Evolutionary conservation across 805 yeast genomes (phyloP), one percentile per base, ranked within the genome.

Genomic region (Lipomyces japonicus): DNA sequence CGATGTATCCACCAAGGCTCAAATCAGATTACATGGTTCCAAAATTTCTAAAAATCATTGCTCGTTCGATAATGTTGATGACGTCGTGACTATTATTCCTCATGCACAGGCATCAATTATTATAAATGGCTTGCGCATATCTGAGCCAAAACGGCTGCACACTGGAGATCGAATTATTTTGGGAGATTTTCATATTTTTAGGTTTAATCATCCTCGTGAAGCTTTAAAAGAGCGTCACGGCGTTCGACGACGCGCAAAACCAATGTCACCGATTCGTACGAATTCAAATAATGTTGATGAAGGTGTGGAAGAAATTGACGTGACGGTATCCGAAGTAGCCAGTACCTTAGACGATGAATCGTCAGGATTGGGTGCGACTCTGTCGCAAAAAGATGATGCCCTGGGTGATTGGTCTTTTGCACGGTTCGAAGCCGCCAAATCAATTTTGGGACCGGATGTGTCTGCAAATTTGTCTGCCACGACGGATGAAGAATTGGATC

Each of bases 151-250:
- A 4, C 21, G 23, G n/a, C 39, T 63, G 7, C 60, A 51, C 35
- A 50, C 63, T 2, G 66, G 66, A 14, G 61, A 59, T 35, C 44
- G 61, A 14, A 42, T 63, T 3, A 51, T 57, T 6, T 37, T 63
- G 21, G 65, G 64, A 6, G 60, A 57, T 14, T 43, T 48, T 16
- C 62, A 62, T 31, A 46, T 62, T 1, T 63, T 63, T 35, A 44
- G 66, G 18, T 63, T 62, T 32, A 63, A 59, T 32, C 47, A 55
- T 39, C 59, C 59, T 3, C 58, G 53, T 24, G 59, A 55, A 34
- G 59, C 57, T 2, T 36, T 44, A 16, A 32, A 22, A 28, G 48
- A 55, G 39, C 32, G 58, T 4, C 36, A 42, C 14, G 25, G 25
- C 18, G 26, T 26, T 10, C 30, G 31, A 4, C 14, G 32, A 10